A percentile compares a stretch with the other conserved stretches of the same genome.
phyloP scores from a whole-genome alignment of 768 basidiomycete genomes.

The Megacollybia marginata region DNA sequence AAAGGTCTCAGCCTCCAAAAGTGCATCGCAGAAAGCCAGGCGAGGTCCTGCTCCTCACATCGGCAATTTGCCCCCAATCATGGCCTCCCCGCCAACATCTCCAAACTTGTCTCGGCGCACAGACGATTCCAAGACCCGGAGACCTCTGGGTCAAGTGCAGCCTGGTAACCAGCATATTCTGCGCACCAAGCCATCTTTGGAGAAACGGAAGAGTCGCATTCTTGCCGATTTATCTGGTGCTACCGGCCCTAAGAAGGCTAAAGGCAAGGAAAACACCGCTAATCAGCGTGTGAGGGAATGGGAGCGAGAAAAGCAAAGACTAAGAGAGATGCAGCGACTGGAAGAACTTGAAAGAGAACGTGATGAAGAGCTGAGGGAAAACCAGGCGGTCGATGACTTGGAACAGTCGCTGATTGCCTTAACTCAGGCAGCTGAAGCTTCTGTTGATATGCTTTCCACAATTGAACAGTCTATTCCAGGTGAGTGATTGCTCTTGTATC shows the following conservation, averaged over 20 bases:
- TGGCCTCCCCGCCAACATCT: conserved; percentile 42
- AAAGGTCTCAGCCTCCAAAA: conserved; percentile 27
- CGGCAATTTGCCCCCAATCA: conserved; percentile 39
- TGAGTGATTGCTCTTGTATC: not conserved
- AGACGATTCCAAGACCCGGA: conserved; percentile 14
- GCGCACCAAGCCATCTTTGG: conserved; percentile 5
- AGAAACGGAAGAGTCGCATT: conserved; percentile 18
- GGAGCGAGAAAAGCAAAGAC: conserved; percentile 63
- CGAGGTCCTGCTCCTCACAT: conserved; percentile 25
- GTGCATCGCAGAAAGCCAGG: conserved; percentile 31
- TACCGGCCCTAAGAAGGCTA: conserved; percentile 7
- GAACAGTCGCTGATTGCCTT: not conserved
- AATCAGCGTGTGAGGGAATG: conserved; percentile 66
- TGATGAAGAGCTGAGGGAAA: conserved; percentile 27
- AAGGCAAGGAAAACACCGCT: conserved; percentile 36
- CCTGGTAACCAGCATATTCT: conserved; percentile 1
- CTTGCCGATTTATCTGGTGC: conserved; percentile 34
- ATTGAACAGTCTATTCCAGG: conserved; percentile 1
- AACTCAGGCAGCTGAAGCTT: not conserved
- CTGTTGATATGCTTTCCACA: not conserved
- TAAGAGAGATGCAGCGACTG: conserved; percentile 61
- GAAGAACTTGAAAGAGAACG: conserved; percentile 50
- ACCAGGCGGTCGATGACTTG: conserved; percentile 1
- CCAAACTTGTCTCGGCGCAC: conserved; percentile 13
- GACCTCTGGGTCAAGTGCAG: conserved; percentile 15